phyloP scores from a whole-genome alignment of 805 yeast genomes.

The Nakazawaea ernobii region DNA sequence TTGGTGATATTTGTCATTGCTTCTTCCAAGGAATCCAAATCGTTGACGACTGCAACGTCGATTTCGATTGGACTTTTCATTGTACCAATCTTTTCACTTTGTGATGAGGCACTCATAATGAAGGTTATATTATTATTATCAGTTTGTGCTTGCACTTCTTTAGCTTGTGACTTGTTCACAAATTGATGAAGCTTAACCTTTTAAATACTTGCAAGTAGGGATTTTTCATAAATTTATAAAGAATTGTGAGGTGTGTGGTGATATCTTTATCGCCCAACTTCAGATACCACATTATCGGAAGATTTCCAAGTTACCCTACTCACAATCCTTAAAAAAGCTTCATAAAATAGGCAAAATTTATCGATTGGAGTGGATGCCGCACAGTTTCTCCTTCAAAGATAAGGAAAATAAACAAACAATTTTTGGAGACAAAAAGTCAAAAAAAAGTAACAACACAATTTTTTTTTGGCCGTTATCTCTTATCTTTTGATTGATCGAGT shows the following conservation, averaged over 20 bases:
- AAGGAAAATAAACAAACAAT: neutral
- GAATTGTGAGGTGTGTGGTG: too few species aligned
- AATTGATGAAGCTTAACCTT: too few species aligned
- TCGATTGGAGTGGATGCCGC: neutral
- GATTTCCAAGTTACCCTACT: too few species aligned
- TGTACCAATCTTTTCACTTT: conserved; percentile 3
- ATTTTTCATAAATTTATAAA: too few species aligned
- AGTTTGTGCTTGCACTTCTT: neutral
- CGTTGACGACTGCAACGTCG: conserved; percentile 10
- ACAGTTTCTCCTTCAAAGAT: neutral
- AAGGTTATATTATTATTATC: too few species aligned
- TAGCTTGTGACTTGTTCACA: too few species aligned
- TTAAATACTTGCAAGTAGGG: too few species aligned
- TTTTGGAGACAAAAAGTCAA: neutral
- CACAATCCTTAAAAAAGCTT: too few species aligned
- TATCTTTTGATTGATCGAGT: neutral
- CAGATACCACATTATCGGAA: too few species aligned
- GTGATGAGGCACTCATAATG: conserved; percentile 1
- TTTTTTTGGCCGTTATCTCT: neutral
- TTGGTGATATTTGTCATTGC: conserved; percentile 11
- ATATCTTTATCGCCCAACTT: too few species aligned
- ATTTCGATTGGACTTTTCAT: conserved; percentile 6
- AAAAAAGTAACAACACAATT: neutral
- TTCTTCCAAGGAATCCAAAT: conserved; percentile 8
- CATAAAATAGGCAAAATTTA: too few species aligned